Evolutionary conservation across 768 basidiomycete genomes (phyloP).

Genomic region (Postia placenta): DNA sequence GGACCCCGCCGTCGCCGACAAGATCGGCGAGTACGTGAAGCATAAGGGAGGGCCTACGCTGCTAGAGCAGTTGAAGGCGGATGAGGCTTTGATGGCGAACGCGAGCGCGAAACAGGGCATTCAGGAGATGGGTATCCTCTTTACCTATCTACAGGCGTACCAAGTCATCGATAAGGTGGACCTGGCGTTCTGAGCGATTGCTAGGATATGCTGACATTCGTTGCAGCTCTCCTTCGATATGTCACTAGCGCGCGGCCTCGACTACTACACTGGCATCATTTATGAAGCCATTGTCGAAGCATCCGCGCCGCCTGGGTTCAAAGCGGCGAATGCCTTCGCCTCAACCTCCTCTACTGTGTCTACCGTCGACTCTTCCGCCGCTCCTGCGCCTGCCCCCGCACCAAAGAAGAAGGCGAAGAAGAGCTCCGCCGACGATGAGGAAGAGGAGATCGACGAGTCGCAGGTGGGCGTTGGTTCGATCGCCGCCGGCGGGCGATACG

Average conservation of each 20-base stretch:
- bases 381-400: constrained; percentile 27
- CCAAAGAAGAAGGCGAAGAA: constrained; percentile 40
- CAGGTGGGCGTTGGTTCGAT: constrained; percentile 97
- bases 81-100: constrained; percentile 62
- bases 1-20: constrained; percentile 74
- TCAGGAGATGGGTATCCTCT: constrained; percentile 80
- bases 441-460: constrained; percentile 89
- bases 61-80: constrained; percentile 60
- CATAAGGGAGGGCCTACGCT: constrained; percentile 87
- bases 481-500: constrained; percentile 97
- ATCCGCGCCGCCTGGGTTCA: constrained; percentile 86
- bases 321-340: constrained; percentile 43
- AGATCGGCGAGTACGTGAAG: constrained; percentile 95
- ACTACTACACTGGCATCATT: constrained; percentile 98
- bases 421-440: constrained; percentile 43
- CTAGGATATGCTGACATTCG: not conserved
- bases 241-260: constrained; percentile 93
- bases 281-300: constrained; percentile 94
- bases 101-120: constrained; percentile 75
- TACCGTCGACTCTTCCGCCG: constrained; percentile 17
- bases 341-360: constrained; percentile 25
- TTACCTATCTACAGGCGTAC: constrained; percentile 78
- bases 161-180: constrained; percentile 69
- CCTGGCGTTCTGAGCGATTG: not conserved
- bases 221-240: constrained; percentile 89